Percentiles rank a stretch among this genome's conserved stretches.
phyloP scores from a whole-genome alignment of 331 rosid genomes.

The Malus hybrid region DNA sequence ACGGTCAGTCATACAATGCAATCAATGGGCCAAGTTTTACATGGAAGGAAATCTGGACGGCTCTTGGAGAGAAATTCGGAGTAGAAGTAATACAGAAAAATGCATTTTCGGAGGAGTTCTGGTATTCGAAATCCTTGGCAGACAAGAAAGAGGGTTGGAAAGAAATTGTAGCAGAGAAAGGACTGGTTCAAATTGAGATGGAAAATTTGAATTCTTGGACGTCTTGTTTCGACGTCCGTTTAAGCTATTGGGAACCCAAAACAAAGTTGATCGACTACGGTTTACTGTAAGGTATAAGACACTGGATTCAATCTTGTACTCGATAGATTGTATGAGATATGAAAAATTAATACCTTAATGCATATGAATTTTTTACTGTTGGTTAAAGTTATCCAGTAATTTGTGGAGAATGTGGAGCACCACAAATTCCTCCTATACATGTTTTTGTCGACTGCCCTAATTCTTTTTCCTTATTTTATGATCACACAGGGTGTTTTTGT shows the following conservation, averaged over 20 bases:
- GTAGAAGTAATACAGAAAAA: slow-evolving; percentile 39
- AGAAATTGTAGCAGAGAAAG: slow-evolving; percentile 65
- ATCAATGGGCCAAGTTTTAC: slow-evolving; percentile 62
- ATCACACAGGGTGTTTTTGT: slow-evolving; percentile 19
- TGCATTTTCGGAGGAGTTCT: slow-evolving; percentile 39
- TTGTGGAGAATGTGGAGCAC: slow-evolving; percentile 28
- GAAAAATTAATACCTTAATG: slow-evolving; percentile 57
- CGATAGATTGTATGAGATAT: slow-evolving; percentile 66
- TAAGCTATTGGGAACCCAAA: slow-evolving; percentile 58
- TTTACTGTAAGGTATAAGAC: slow-evolving; percentile 47
- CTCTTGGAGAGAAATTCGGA: slow-evolving; percentile 51
- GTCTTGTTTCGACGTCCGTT: slow-evolving; percentile 59
- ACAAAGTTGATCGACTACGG: slow-evolving; percentile 61
- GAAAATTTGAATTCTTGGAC: slow-evolving; percentile 67
- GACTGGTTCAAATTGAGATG: slow-evolving; percentile 48
- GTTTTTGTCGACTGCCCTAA: slow-evolving; percentile 31
- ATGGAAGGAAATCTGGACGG: slow-evolving; percentile 83
- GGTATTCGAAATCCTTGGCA: slow-evolving; percentile 48
- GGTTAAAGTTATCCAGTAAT: not conserved
- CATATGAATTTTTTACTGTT: not conserved
- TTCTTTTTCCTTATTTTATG: slow-evolving; percentile 25
- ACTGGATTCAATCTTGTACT: slow-evolving; percentile 62
- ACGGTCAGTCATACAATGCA: slow-evolving; percentile 60
- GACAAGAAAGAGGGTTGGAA: slow-evolving; percentile 62
- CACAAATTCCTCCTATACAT: slow-evolving; percentile 31